Percentiles rank a stretch among this genome's conserved stretches.
Evolutionary conservation across 2,329 filamentous ascomycete species (phyloP).

Genomic region (Shiraia bambusicola): DNA sequence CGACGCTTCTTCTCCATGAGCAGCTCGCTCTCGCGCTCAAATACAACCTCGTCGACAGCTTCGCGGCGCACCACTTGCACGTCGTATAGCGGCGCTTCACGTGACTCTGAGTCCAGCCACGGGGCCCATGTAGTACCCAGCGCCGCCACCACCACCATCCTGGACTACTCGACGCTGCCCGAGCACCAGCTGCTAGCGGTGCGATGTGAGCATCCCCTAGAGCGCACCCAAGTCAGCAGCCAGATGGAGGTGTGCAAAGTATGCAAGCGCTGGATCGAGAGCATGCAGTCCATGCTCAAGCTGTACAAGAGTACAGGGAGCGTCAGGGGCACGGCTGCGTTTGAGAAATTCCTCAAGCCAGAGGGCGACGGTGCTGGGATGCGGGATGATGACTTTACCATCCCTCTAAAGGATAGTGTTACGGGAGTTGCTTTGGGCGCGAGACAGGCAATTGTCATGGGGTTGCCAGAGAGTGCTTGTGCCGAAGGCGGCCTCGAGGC

Average conservation of each 20-base stretch:
- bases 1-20: constrained; percentile 31
- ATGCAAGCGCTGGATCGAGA: constrained; percentile 28
- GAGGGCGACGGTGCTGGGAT: constrained; percentile 21
- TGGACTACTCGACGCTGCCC: constrained; percentile 27
- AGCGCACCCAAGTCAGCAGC: constrained; percentile 25
- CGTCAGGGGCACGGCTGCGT: constrained; percentile 31
- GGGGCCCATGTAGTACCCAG: constrained; percentile 12
- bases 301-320: constrained; percentile 35
- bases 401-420: constrained; percentile 19
- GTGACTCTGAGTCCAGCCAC: constrained; percentile 15
- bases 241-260: constrained; percentile 33
- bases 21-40: constrained; percentile 26
- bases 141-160: neutral
- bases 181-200: constrained; percentile 29
- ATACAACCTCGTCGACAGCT: constrained; percentile 16
- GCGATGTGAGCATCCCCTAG: constrained; percentile 18
- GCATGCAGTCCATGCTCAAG: constrained; percentile 36
- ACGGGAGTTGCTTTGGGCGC: constrained; percentile 16
- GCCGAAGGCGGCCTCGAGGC: constrained; percentile 17
- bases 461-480: constrained; percentile 20
- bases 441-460: constrained; percentile 27
- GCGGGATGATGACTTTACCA: constrained; percentile 22
- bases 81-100: constrained; percentile 16
- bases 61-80: constrained; percentile 24
- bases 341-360: constrained; percentile 32